Conservation (phyloP, 129 eudicot species). For the sunflower (Helianthus annuus) region HanXRQr2.0-SUNRISE NC_035439.2:46353425-46353924, state of each 20-base stretch:
- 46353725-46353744: constrained; percentile 45
- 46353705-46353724: constrained; percentile 40
- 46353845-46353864: constrained; percentile 29
- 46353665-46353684: constrained; percentile 76
- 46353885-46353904: constrained; percentile 34
- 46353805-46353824: constrained; percentile 26
- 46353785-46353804: constrained; percentile 29
- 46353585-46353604: constrained; percentile 25
- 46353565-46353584: constrained; percentile 81
- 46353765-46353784: constrained; percentile 28
- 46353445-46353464: constrained; percentile 35
- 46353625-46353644: constrained; percentile 1
- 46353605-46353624: background rate
- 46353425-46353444: background rate
- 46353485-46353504: constrained; percentile 76
- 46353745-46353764: constrained; percentile 33
- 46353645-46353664: constrained; percentile 44
- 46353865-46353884: constrained; percentile 47
- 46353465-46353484: constrained; percentile 51
- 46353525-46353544: constrained; percentile 66
- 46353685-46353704: constrained; percentile 68
- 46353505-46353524: constrained; percentile 80
- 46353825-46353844: constrained; percentile 23
- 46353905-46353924: constrained; percentile 30
- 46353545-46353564: constrained; percentile 44